phyloP scores from a whole-genome alignment of 352 stramenopile species.

The Phytophthora kernoviae region DNA sequence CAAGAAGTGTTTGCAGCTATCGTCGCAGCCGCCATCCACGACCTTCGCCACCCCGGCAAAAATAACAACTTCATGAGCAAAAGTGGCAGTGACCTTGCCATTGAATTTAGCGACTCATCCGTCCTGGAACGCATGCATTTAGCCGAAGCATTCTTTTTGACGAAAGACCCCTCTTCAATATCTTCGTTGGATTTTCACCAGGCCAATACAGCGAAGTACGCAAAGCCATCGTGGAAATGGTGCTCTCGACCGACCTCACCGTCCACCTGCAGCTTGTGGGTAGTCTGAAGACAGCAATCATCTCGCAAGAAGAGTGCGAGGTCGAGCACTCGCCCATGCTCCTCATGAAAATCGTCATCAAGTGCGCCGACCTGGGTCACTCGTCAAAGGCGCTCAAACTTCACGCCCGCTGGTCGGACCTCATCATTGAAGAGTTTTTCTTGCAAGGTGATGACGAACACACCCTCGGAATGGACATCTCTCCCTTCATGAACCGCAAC shows the following conservation, averaged over 20 bases:
- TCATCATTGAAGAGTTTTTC: constrained; percentile 96
- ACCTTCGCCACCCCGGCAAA: constrained; percentile 84
- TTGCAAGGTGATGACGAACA: constrained; percentile 94
- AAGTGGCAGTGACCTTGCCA: constrained; percentile 67
- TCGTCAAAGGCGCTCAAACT: constrained; percentile 86
- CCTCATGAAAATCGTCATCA: constrained; percentile 89
- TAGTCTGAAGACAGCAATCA: constrained; percentile 79
- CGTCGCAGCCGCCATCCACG: constrained; percentile 82
- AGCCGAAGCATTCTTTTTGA: constrained; percentile 80
- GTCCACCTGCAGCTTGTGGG: constrained; percentile 83
- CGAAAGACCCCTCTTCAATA: constrained; percentile 74
- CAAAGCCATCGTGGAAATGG: constrained; percentile 87
- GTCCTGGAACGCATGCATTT: constrained; percentile 89
- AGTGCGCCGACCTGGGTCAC: constrained; percentile 93
- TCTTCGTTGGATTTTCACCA: constrained; percentile 69
- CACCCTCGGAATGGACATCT: constrained; percentile 85
- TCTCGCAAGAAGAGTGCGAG: constrained; percentile 76
- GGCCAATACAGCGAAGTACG: constrained; percentile 68
- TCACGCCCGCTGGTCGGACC: constrained; percentile 88
- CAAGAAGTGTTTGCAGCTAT: constrained; percentile 84
- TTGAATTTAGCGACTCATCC: constrained; percentile 83
- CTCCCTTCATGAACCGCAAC: constrained; percentile 93
- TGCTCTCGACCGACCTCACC: constrained; percentile 84
- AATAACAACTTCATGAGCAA: constrained; percentile 90
- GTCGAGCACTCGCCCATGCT: constrained; percentile 81